phyloP scores from a whole-genome alignment of 805 yeast genomes.

The Starmera dryadoides region DNA sequence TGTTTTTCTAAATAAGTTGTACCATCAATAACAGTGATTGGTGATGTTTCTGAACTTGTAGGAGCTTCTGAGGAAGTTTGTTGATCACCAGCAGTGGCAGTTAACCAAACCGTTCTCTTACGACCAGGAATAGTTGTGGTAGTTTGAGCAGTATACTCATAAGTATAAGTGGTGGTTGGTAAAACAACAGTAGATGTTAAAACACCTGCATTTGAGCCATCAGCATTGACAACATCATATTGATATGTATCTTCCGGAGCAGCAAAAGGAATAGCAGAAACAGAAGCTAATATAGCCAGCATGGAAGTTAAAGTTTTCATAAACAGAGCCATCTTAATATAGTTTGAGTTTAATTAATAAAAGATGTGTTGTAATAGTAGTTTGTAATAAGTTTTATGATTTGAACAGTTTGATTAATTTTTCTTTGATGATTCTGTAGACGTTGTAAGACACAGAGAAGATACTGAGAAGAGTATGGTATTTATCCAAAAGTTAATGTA shows the following conservation, averaged over 20 bases:
- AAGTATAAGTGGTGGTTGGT: conserved; percentile 7
- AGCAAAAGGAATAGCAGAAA: conserved; percentile 15
- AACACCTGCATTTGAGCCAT: conserved; percentile 16
- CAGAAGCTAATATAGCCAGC: conserved; percentile 13
- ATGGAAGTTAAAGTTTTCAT: not conserved
- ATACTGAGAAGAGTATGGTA: not conserved
- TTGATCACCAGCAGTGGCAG: conserved; percentile 14
- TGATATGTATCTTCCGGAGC: conserved; percentile 13
- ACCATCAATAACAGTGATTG: conserved; percentile 1
- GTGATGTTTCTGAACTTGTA: conserved; percentile 3
- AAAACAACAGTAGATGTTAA: conserved; percentile 11
- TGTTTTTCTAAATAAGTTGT: conserved; percentile 2
- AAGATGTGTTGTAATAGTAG: conserved; percentile 1
- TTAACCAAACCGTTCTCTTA: conserved; percentile 18
- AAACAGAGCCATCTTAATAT: not conserved
- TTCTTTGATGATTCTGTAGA: not conserved
- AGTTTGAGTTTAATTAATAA: too few relatives aligned
- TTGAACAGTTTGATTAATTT: conserved; percentile 1
- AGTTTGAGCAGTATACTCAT: conserved; percentile 15
- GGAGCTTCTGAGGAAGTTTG: conserved; percentile 1
- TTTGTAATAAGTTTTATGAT: not conserved
- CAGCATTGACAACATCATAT: conserved; percentile 20
- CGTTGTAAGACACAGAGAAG: not conserved
- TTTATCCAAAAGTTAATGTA: not conserved
- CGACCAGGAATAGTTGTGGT: conserved; percentile 16